Evolutionary conservation across 2,329 filamentous ascomycete genomes (phyloP).

Genomic region (Lasiodiplodia sp.): DNA sequence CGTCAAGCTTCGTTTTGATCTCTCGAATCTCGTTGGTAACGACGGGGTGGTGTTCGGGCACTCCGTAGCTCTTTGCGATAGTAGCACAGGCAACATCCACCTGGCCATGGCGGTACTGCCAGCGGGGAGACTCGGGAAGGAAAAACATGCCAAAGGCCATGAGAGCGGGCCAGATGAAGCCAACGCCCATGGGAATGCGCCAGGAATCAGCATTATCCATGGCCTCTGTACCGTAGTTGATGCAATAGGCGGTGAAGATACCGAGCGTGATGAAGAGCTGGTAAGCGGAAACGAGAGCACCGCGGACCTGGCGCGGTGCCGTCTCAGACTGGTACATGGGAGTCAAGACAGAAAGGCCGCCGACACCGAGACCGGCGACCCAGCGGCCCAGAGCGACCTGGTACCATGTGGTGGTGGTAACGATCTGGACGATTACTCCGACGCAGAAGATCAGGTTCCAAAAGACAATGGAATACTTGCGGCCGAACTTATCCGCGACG

Average conservation of each 20-base stretch:
- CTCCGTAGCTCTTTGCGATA: constrained; percentile 63
- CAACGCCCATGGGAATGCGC: constrained; percentile 69
- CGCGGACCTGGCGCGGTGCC: constrained; percentile 69
- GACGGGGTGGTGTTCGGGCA: constrained; percentile 62
- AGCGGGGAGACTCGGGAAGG: constrained; percentile 65
- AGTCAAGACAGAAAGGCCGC: constrained; percentile 66
- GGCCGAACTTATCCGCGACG: constrained; percentile 68
- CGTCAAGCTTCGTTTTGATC: constrained; percentile 63
- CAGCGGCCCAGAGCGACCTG: constrained; percentile 71
- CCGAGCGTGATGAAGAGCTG: constrained; percentile 75
- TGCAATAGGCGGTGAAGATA: constrained; percentile 61
- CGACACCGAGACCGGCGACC: constrained; percentile 72
- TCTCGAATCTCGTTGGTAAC: constrained; percentile 62
- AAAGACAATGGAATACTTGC: constrained; percentile 67
- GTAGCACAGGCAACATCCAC: constrained; percentile 59
- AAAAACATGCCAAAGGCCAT: constrained; percentile 62
- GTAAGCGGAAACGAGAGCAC: constrained; percentile 65
- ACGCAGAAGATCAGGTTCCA: constrained; percentile 69
- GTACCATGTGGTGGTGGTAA: constrained; percentile 64
- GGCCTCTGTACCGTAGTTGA: constrained; percentile 65
- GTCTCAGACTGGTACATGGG: constrained; percentile 72
- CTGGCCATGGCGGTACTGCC: constrained; percentile 64
- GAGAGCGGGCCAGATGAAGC: constrained; percentile 63
- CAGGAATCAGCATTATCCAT: constrained; percentile 59
- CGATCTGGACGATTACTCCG: constrained; percentile 71